Evolutionary conservation across 768 basidiomycete species (phyloP), one percentile per base, ranked within the genome.

Genomic region (Guyanaporus albipodus): DNA sequence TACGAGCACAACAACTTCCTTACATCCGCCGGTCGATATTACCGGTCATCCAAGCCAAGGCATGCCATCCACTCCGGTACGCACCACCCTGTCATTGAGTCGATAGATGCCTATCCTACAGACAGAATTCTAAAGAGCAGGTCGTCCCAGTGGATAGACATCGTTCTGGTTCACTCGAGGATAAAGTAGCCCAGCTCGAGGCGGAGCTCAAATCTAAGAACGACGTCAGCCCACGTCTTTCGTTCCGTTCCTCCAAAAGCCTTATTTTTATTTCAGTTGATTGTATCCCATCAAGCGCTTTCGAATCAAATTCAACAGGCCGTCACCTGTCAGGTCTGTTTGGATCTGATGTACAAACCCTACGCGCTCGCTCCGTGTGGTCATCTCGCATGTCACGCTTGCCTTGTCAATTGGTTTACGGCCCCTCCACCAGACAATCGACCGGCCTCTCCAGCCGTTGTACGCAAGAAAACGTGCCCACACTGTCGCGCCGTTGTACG

Each of bases 371-470:
- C 83, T 0, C 86, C 87, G 1, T 90, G 87, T 48, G 87, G 87
- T 5, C 86, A 88, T 51, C 70, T 85, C 38, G 78, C 79, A 4
- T 90, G 87, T 56, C 77, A 88, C 49, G 59, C 66, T 14, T 89
- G 88, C 57, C 79, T 91, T 10, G 73, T 90, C 15, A 73, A 74
- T 27, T 91, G 88, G 88, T 91, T 91, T 63, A 82, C 76, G 4
- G 72, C 75, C 28, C 61, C 72, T 21, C 66, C 65, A 8, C 40
- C 60, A 3, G 67, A 58, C 39, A 61, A 56, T 49, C 59, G 39
- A 34, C 55, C 46, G 26, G 56, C 27, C 14, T 59, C 28, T 39
- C 68, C 67, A 17, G 36, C 55, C 19, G 57, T 67, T 34, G 56
- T 56, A 48, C 70, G 61, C 57, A 72, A 53, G 60, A 78, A 67